Evolutionary conservation across 352 stramenopile species (phyloP).

Genomic region (Phytophthora foliorum): DNA sequence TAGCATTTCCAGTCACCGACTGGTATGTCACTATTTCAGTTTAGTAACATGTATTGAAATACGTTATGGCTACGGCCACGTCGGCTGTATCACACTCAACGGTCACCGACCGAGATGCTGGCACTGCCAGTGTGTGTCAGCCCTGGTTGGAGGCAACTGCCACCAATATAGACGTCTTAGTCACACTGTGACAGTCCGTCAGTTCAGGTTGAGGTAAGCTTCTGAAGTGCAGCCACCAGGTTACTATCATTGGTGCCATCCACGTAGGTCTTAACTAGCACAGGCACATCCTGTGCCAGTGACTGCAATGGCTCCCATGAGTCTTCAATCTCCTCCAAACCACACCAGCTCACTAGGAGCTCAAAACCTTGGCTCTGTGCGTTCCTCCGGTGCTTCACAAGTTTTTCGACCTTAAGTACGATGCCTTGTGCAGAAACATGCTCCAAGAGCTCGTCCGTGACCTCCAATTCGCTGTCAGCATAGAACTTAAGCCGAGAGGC

Average conservation of each 20-base stretch:
- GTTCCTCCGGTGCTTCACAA: constrained; percentile 16
- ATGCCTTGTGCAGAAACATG: constrained; percentile 18
- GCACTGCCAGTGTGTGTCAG: neutral
- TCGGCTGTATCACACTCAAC: neutral
- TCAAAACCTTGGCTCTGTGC: constrained; percentile 6
- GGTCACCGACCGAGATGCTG: neutral
- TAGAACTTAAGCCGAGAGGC: constrained; percentile 19
- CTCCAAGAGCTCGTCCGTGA: constrained; percentile 18
- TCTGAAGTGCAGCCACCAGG: neutral
- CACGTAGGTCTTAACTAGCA: neutral
- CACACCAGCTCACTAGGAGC: constrained; percentile 14
- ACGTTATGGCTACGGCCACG: neutral
- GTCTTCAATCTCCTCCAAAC: constrained; percentile 14
- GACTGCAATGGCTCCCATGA: constrained; percentile 13
- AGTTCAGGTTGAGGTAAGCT: neutral
- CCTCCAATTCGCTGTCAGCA: constrained; percentile 11
- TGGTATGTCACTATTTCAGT: neutral
- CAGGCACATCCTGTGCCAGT: neutral
- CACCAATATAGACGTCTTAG: neutral
- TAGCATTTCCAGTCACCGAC: no score
- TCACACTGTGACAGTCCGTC: neutral
- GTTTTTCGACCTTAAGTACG: constrained; percentile 2
- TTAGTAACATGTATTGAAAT: neutral
- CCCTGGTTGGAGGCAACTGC: neutral
- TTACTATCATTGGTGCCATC: neutral